Base-by-base conservation (phyloP, 441 rosid species). In the Jatropha multifida region DNA sequence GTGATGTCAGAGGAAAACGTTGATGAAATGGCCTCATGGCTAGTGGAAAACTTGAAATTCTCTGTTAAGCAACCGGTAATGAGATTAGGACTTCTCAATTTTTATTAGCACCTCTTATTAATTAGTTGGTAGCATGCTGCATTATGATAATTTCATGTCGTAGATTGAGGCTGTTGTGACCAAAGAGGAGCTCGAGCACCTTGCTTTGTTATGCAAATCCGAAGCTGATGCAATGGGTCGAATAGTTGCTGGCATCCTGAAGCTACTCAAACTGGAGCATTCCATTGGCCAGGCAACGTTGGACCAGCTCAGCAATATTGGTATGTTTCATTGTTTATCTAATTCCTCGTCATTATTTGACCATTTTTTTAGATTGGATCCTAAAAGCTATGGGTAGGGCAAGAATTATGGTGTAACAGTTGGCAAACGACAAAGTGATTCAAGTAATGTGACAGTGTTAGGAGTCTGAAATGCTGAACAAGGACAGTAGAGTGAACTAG, bases 151-250 rank as follows among this genome's bases (percentile, higher is more conserved):
- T 49, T 65, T 59, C 68, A 11, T 61, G 23, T 68, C 76, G 76
- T 76, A 96, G 99, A 90, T 94, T 77, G 97, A 96, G 86, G 97
- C 92, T 61, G 76, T 86, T 69, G 97, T 94, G 81, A 91, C 96
- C 69, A 92, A 89, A 81, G 92, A 92, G 70, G 99, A 96, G 88
- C 85, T 96, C 75, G 89, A 88, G 82, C 92, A 94, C 82, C 94
- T 96, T 76, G 85, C 85, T 52, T 79, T 80, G 73, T 84, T 92
- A 86, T 89, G 94, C 92, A 87, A 94, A 79, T 92, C 98, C 46
- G 98, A 96, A 84, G 88, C 87, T 74, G 93, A 94, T 76, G 93
- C 98, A 1, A 89, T 91, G 96, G 99, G 98, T 78, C 86, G 97
- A 76, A 87, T 94, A 77, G 84, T 90, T 62, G 99, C 98, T 56